Base-by-base conservation (phyloP, 1,139 yeast species). In the Suhomyces anneliseae region DNA sequence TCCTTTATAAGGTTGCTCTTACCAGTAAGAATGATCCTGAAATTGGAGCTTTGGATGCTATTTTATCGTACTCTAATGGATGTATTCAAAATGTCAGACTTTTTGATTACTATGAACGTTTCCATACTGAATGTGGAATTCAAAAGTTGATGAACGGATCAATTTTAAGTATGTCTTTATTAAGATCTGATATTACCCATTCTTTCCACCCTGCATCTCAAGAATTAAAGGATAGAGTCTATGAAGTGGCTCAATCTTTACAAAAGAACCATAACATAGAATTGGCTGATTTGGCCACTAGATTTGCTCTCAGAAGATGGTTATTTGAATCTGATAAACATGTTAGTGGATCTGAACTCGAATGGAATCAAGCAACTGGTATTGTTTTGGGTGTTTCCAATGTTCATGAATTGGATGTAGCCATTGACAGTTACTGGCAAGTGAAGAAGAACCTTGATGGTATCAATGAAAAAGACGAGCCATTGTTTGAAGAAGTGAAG, bases 91-190 rank as follows among this genome's bases (percentile, higher is more conserved):
- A 90, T 65, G 78, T 81, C n/a, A 64, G 57, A 9, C 69, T 89
- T 41, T 70, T 74, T 34, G 69, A 77, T 0, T 79, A 77, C 55
- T 73, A 76, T 51, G 73, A 75, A 7, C 69, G 68, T 45, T 82
- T 90, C 55, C 63, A 75, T 43, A 48, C 56, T 1, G 81, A 80
- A 2, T 81, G 88, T 27, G 80, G 82, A 2, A 70, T 92, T 26
- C 71, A 75, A 51, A 66, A 74, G 50, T 65, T 92, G 24, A 66
- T 85, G 62, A 89, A 88, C 60, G 97, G 95, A 2, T 87, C 96
- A 0, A 90, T 95, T 38, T 72, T 92, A 53, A 83, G 93, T 50
- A 92, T 92, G 98, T 88, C 97, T 2, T 66, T 92, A 48, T 71
- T 92, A 48, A 76, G 96, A 52, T 78, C 86, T 0, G 82, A 75